Percentiles rank a stretch among this genome's conserved stretches.
Conservation (phyloP, 1,139 yeast genomes). For the Taphrina pruni region DNA sequence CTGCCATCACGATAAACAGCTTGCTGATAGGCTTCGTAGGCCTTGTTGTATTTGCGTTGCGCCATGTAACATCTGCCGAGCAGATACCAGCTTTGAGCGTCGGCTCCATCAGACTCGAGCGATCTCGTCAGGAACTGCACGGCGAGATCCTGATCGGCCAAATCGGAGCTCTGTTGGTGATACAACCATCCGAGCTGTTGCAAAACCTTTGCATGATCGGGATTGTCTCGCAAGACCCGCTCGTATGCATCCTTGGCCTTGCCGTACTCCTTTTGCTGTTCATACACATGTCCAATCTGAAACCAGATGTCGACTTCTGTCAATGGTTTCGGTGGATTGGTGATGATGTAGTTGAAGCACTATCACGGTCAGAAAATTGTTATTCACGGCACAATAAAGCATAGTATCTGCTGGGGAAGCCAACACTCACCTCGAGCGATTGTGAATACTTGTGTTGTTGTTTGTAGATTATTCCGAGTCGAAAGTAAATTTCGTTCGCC, state of each 20-base stretch:
- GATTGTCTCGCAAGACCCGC: slow-evolving; percentile 84
- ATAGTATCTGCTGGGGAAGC: not conserved
- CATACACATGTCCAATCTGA: slow-evolving; percentile 94
- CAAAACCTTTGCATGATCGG: slow-evolving; percentile 91
- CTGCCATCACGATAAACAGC: slow-evolving; percentile 96
- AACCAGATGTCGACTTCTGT: slow-evolving; percentile 98
- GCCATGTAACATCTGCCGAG: slow-evolving; percentile 97
- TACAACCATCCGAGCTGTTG: slow-evolving; percentile 96
- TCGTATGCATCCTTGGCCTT: slow-evolving; percentile 96
- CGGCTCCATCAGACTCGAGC: slow-evolving; percentile 83
- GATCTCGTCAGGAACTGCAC: slow-evolving; percentile 81
- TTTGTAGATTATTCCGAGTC: slow-evolving; percentile 95
- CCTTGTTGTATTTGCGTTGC: slow-evolving; percentile 90
- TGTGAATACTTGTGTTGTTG: slow-evolving; percentile 87
- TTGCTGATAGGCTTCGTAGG: slow-evolving; percentile 97
- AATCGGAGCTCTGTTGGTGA: slow-evolving; percentile 75
- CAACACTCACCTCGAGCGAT: slow-evolving; percentile 61
- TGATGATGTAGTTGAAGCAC: slow-evolving; percentile 88
- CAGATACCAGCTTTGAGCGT: slow-evolving; percentile 97
- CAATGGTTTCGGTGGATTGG: slow-evolving; percentile 91
- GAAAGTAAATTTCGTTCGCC: slow-evolving; percentile 92
- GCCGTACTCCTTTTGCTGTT: slow-evolving; percentile 87
- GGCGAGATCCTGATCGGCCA: slow-evolving; percentile 83
- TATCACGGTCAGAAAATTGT: slow-evolving; percentile 48
- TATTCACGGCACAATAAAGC: no score